Base-by-base conservation (phyloP, 768 basidiomycete species). In the Gloeopeniophorella convolvens region DNA sequence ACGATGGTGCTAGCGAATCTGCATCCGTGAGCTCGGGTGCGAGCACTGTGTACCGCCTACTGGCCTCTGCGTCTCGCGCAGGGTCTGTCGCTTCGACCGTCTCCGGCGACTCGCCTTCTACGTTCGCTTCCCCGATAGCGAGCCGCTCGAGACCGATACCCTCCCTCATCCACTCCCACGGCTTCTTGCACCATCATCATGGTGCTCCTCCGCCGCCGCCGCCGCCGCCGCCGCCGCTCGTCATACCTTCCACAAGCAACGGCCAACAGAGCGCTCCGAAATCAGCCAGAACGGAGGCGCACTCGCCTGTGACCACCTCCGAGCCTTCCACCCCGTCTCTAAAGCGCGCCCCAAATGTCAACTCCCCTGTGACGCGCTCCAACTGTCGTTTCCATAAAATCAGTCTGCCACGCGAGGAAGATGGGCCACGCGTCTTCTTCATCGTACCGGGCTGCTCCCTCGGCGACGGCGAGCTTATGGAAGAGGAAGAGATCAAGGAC, bases 311-410 rank as follows among this genome's bases (percentile, higher is more conserved):
- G n/a, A 18, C 50, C 18, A 35, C 15, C 3, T 24, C 27, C 7
- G 57, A 33, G 30, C 42, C 18, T 26, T 23, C 33, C 18, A 42
- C 48, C 15, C 56, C 62, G 5, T 44, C 48, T 23, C 30, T 42
- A 30, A 54, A 32, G 27, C 36, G 35, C 34, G 21, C 43, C 5
- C 48, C 39, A 16, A 48, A 28, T 36, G 47, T 65, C 11, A 71
- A 65, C 46, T 73, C 79, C 2, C 80, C 79, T 0, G 74, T 79
- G 6, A 84, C 82, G 13, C 76, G 84, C 5, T 84, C 84, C 3
- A 74, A 84, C 45, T 86, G 84, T 57, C 78, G 79, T 33, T 86
- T 79, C 63, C 82, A 80, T 60, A 78, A 75, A 51, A 80, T 86
- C 59, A 81, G 79, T 55, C 62, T 86, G 18, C 82, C 81, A 1